Conservation (phyloP, 306 rosid species). For the Betula pendula region DNA sequence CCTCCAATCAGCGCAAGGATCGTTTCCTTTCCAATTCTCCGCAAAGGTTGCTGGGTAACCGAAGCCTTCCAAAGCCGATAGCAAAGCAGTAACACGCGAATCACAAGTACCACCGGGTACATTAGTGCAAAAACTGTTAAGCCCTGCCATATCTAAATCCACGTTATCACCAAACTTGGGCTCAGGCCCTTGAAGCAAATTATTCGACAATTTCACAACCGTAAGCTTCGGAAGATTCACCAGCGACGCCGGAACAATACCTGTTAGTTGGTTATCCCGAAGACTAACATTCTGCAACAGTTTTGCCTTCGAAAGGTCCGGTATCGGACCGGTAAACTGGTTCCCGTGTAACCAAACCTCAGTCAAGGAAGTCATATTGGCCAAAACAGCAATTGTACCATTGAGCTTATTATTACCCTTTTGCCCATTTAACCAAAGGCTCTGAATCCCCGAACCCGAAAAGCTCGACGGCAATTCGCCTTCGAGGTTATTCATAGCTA, state of each 20-base stretch:
- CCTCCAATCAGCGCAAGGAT: conserved; percentile 66
- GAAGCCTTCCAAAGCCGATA: conserved; percentile 44
- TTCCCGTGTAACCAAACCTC: conserved; percentile 61
- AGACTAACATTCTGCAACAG: conserved; percentile 38
- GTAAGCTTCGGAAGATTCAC: conserved; percentile 30
- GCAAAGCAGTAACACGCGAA: conserved; percentile 44
- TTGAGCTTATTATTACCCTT: conserved; percentile 47
- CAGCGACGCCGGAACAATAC: conserved; percentile 71
- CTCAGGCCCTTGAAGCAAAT: conserved; percentile 70
- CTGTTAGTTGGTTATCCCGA: conserved; percentile 72
- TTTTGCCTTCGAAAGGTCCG: conserved; percentile 48
- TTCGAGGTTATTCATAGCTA: conserved; percentile 52
- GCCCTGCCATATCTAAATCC: conserved; percentile 33
- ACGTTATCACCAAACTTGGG: conserved; percentile 49
- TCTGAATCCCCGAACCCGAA: conserved; percentile 42
- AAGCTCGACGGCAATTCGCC: conserved; percentile 66
- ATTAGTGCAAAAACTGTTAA: conserved; percentile 52
- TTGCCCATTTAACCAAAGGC: conserved; percentile 62
- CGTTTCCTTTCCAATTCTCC: conserved; percentile 60
- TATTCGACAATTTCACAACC: conserved; percentile 63
- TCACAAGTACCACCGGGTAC: conserved; percentile 48
- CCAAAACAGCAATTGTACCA: conserved; percentile 63
- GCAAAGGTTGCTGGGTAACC: conserved; percentile 69
- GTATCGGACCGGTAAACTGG: conserved; percentile 73
- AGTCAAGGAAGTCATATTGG: conserved; percentile 49